These are phyloP conservation scores for Boletellus emodensis DNA, from an alignment of 768 basidiomycete species.

Conservation along the genomic window DNA sequence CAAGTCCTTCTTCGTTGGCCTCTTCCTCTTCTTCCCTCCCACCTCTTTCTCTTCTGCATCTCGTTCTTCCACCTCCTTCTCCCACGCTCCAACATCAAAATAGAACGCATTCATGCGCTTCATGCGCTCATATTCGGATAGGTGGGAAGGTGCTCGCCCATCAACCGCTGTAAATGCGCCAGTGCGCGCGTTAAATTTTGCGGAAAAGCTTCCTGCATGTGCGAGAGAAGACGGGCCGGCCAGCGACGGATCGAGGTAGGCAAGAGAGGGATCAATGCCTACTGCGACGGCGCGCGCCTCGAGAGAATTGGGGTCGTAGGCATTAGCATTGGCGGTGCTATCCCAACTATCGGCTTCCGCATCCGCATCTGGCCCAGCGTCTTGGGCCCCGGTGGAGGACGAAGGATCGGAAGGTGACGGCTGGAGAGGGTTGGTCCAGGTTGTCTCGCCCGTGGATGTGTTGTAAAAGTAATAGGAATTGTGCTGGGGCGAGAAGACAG, in stretches of 20 bases:
- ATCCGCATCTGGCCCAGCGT: conserved; percentile 21
- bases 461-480: conserved; percentile 88
- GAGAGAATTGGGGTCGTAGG: conserved; percentile 40
- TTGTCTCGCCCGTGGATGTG: conserved; percentile 68
- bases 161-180: conserved; percentile 67
- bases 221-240: conserved; percentile 29
- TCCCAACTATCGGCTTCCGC: conserved; percentile 22
- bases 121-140: conserved; percentile 78
- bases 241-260: conserved; percentile 75
- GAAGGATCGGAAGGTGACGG: conserved; percentile 27
- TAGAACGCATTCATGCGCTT: conserved; percentile 82
- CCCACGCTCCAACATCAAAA: conserved; percentile 82
- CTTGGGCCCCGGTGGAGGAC: conserved; percentile 15
- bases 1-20: conserved; percentile 79
- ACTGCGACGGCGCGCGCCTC: conserved; percentile 71
- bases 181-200: conserved; percentile 80
- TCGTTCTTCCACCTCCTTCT: conserved; percentile 57
- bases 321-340: conserved; percentile 13
- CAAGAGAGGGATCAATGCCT: conserved; percentile 81
- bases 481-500: conserved; percentile 72
- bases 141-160: conserved; percentile 66
- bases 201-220: conserved; percentile 48
- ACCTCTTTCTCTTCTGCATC: conserved; percentile 44
- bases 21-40: conserved; percentile 71
- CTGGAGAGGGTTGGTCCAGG: conserved; percentile 76